Percentiles rank a stretch among this genome's conserved stretches.
These are phyloP conservation scores for Xerocomus potaroensis DNA, from an alignment of 768 basidiomycete genomes.

Conservation along the genomic window DNA sequence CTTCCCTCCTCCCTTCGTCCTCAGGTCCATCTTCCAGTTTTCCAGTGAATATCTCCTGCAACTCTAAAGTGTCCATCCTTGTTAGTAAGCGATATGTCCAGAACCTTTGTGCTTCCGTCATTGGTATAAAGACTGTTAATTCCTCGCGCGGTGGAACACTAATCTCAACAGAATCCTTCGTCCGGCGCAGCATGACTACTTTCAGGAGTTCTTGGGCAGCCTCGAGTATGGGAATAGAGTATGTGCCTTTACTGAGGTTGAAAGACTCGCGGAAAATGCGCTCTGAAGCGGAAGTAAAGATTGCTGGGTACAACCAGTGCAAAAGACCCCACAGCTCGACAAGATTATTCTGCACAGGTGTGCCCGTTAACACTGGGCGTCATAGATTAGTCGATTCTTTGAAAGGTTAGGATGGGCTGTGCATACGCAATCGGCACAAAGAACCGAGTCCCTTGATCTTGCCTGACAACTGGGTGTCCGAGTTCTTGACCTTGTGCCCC, in stretches of 20 bases:
- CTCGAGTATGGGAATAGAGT: conserved; percentile 45
- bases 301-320: conserved; percentile 50
- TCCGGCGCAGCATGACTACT: conserved; percentile 56
- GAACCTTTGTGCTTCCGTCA: conserved; percentile 57
- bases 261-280: conserved; percentile 49
- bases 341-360: conserved; percentile 67
- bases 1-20: conserved; percentile 38
- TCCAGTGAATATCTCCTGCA: conserved; percentile 44
- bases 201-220: conserved; percentile 46
- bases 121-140: conserved; percentile 50
- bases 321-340: conserved; percentile 54
- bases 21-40: conserved; percentile 25
- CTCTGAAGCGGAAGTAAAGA: conserved; percentile 49
- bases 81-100: conserved; percentile 58
- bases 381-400: neutral
- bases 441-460: conserved; percentile 56
- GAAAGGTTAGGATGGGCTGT: neutral
- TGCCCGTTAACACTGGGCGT: conserved; percentile 59
- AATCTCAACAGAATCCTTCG: conserved; percentile 48
- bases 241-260: conserved; percentile 48
- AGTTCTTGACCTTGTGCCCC: conserved; percentile 71
- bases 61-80: conserved; percentile 44
- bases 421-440: conserved; percentile 51
- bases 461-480: conserved; percentile 47
- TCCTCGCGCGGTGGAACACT: conserved; percentile 56